Conservation (phyloP, 129 eudicot genomes). For the Centrapalus pauciflorus region DNA sequence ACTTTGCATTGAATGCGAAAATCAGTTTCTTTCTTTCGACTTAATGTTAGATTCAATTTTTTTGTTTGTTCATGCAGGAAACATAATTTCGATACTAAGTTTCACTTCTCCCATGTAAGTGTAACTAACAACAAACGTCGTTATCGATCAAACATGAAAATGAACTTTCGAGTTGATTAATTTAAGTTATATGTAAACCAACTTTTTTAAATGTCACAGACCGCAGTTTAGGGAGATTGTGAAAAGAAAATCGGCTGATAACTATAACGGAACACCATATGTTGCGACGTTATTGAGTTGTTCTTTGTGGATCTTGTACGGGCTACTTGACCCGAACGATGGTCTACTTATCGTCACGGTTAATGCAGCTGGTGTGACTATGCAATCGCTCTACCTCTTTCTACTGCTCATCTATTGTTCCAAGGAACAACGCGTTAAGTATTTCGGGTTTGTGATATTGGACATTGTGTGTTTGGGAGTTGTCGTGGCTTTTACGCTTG, state of each 20-base stretch:
- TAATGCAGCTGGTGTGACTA: constrained; percentile 46
- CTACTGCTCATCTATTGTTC: constrained; percentile 49
- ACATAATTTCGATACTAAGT: constrained; percentile 22
- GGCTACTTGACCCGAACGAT: constrained; percentile 60
- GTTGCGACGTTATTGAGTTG: constrained; percentile 60
- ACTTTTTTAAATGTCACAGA: constrained; percentile 24
- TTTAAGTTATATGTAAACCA: too few relatives aligned
- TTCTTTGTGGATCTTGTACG: constrained; percentile 69
- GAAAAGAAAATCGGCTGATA: constrained; percentile 58
- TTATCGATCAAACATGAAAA: neutral
- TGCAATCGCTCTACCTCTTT: constrained; percentile 43
- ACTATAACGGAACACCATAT: constrained; percentile 65
- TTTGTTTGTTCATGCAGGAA: constrained; percentile 25
- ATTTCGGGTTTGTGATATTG: constrained; percentile 35
- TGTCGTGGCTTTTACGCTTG: constrained; percentile 43
- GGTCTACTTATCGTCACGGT: constrained; percentile 63
- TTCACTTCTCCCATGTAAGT: constrained; percentile 36
- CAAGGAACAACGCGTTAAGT: constrained; percentile 52
- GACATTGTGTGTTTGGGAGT: constrained; percentile 52
- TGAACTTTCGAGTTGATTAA: neutral
- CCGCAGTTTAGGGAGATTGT: constrained; percentile 50
- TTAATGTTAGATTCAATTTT: neutral
- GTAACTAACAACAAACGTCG: too few relatives aligned
- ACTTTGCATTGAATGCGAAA: neutral
- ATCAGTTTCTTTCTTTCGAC: neutral